Base-by-base conservation (phyloP, 345 rosid genomes). In the Carallia brachiata region DNA sequence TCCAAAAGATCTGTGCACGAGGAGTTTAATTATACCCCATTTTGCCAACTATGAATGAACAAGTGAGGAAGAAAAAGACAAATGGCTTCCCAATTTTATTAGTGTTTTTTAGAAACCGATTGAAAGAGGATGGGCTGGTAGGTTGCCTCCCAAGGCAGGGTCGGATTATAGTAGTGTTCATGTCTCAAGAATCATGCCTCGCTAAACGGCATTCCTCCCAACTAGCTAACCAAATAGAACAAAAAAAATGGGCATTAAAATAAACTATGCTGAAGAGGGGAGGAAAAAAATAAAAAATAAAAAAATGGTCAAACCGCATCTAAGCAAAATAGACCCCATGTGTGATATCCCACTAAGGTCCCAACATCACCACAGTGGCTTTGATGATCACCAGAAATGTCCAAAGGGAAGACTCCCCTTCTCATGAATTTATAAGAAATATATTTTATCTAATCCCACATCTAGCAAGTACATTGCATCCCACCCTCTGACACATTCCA, bases 81-180 rank as follows among this genome's bases (percentile, higher is more conserved):
- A 19, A 17, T 23, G 0, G 17, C 39, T 60, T 18, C 15, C 16
- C 31, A 6, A 23, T 7, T 63, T 6, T 47, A 23, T 54, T 30
- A 31, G 4, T 36, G 23, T 57, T 66, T 52, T 48, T 30, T 31
- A 6, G 19, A 15, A 34, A 53, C 23, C 50, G 2, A 47, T 52
- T 36, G 66, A 63, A 63, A 6, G 67, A 64, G 70, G 39, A 66
- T 55, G 71, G 66, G 74, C 76, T 62, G 87, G 84, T 79, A 73
- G 82, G 90, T 78, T 89, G 95, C 89, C 86, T 86, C 93, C 95
- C 73, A 72, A 73, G 84, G 84, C 87, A 82, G 81, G 89, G 86
- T 81, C 87, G 84, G 86, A 68, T 81, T 50, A 72, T 57, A 67
- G 63, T 68, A 69, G 83, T 86, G 98, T 84, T 88, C 84, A 75